Evolutionary conservation across 257 asterid genomes (phyloP).

Genomic region (Forsythia viridissima): DNA sequence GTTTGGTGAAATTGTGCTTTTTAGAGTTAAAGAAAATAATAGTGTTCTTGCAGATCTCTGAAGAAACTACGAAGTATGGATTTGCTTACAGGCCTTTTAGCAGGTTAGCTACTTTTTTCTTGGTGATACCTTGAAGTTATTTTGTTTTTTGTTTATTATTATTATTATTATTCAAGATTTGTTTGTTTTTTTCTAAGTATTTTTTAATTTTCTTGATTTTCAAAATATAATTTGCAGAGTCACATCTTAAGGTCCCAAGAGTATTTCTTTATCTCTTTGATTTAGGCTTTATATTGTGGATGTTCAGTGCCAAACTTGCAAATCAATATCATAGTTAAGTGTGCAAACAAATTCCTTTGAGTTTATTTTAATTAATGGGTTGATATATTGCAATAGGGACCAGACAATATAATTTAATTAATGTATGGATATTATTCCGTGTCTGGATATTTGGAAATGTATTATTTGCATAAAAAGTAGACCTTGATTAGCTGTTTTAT

Average conservation of each 20-base stretch:
- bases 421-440: background rate
- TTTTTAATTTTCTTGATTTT: background rate
- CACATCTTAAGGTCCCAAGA: slow-evolving; percentile 8
- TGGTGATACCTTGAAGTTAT: background rate
- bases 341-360: background rate
- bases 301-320: background rate
- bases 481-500: slow-evolving; percentile 16
- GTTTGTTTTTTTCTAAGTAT: background rate
- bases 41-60: slow-evolving; percentile 38
- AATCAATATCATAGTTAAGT: background rate
- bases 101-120: slow-evolving; percentile 29
- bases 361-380: background rate
- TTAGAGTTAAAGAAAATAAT: background rate
- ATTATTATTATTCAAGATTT: slow-evolving; percentile 7
- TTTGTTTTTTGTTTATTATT: background rate
- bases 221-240: background rate
- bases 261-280: background rate
- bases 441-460: too few species aligned
- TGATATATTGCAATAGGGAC: background rate
- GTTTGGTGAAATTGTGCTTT: background rate
- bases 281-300: slow-evolving; percentile 5
- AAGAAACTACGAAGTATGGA: slow-evolving; percentile 23
- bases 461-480: background rate
- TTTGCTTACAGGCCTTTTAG: slow-evolving; percentile 19
- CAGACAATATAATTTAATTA: background rate